Evolutionary conservation across 768 basidiomycete species (phyloP).

Genomic region (Mycena metata): DNA sequence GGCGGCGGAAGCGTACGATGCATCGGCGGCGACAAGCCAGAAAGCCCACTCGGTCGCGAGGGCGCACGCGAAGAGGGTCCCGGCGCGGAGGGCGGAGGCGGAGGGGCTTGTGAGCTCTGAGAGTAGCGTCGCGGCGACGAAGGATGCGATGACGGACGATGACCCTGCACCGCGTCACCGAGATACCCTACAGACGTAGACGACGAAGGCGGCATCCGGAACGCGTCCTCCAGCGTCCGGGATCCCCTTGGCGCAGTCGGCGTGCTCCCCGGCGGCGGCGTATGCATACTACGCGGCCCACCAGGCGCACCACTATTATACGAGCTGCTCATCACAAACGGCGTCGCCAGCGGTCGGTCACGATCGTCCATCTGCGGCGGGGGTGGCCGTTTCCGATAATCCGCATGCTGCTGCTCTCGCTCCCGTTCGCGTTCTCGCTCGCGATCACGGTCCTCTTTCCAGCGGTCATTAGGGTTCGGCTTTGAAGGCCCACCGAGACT

Average conservation of each 20-base stretch:
- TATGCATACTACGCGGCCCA: constrained; percentile 37
- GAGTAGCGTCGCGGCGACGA: constrained; percentile 40
- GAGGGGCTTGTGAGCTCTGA: constrained; percentile 34
- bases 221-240: constrained; percentile 44
- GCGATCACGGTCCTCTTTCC: constrained; percentile 51
- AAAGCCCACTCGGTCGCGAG: constrained; percentile 35
- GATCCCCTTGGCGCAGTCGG: constrained; percentile 51
- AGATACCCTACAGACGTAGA: constrained; percentile 44
- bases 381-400: constrained; percentile 51
- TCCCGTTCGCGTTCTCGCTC: constrained; percentile 36
- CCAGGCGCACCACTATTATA: constrained; percentile 49
- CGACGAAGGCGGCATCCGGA: constrained; percentile 48
- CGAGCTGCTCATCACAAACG: constrained; percentile 66
- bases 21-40: constrained; percentile 32
- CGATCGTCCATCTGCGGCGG: constrained; percentile 60
- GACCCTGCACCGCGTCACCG: constrained; percentile 36
- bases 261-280: constrained; percentile 42
- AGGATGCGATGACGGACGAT: constrained; percentile 35
- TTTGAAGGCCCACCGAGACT: constrained; percentile 61
- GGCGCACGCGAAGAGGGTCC: constrained; percentile 40
- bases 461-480: constrained; percentile 47
- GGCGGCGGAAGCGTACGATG: constrained; percentile 43
- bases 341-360: constrained; percentile 66
- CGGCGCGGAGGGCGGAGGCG: constrained; percentile 36
- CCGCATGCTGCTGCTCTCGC: constrained; percentile 40